These are phyloP conservation scores for Podaxis rugospora DNA, from an alignment of 768 basidiomycete species.

Conservation along the genomic window DNA sequence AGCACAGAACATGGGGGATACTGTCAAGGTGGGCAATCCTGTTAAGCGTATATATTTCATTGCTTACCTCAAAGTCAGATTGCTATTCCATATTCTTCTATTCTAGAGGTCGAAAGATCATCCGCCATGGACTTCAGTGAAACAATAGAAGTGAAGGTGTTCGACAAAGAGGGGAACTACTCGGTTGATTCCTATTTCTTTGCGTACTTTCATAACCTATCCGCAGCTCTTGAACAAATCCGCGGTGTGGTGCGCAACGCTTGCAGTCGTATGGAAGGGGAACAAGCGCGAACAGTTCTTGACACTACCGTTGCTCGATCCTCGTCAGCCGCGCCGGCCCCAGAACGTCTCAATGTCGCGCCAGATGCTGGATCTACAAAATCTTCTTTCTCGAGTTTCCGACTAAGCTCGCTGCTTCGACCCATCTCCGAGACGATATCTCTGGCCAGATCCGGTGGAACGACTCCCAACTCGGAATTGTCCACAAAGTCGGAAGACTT, in stretches of 20 bases:
- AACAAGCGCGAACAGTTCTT: conserved; percentile 37
- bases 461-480: conserved; percentile 23
- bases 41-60: not conserved
- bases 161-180: conserved; percentile 77
- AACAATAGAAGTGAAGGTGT: conserved; percentile 90
- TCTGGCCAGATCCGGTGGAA: conserved; percentile 22
- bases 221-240: conserved; percentile 75
- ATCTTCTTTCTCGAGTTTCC: conserved; percentile 43
- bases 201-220: conserved; percentile 86
- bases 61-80: conserved; percentile 41
- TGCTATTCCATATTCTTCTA: conserved; percentile 87
- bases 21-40: conserved; percentile 68
- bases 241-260: conserved; percentile 66
- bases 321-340: conserved; percentile 2
- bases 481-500: conserved; percentile 53
- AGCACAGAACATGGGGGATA: conserved; percentile 93
- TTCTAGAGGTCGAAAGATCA: conserved; percentile 86
- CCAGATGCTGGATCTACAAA: conserved; percentile 12
- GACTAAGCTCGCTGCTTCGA: conserved; percentile 59
- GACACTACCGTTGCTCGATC: conserved; percentile 55
- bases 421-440: conserved; percentile 57
- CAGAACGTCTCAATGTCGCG: conserved; percentile 31
- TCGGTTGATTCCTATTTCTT: conserved; percentile 89
- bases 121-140: conserved; percentile 93
- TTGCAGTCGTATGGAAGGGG: conserved; percentile 33